These are phyloP conservation scores for Calonectria naviculata DNA, from an alignment of 2,329 filamentous ascomycete genomes.

Conservation along the genomic window DNA sequence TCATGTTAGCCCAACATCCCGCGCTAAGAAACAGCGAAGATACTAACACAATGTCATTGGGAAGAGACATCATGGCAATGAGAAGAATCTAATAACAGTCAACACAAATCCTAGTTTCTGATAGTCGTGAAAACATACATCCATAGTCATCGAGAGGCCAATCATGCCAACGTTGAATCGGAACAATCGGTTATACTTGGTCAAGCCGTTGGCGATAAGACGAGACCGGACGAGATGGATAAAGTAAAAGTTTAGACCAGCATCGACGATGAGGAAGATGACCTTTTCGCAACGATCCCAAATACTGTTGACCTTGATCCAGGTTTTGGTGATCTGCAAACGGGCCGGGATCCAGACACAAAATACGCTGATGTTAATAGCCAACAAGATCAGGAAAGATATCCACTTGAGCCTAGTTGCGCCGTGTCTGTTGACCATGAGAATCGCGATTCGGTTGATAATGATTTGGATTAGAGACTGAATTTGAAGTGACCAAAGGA, in stretches of 20 bases:
- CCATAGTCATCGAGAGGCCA: conserved; percentile 43
- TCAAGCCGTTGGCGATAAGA: conserved; percentile 58
- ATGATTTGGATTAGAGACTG: conserved; percentile 66
- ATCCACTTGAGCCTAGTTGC: conserved; percentile 55
- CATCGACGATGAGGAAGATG: conserved; percentile 62
- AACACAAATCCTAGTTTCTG: neutral
- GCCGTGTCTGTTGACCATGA: conserved; percentile 53
- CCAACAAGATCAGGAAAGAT: conserved; percentile 55
- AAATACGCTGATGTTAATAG: conserved; percentile 64
- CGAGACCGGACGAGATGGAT: conserved; percentile 56
- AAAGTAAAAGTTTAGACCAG: conserved; percentile 63
- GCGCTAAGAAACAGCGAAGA: neutral
- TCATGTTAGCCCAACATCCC: conserved; percentile 9
- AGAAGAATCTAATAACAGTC: conserved; percentile 33
- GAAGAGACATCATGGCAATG: conserved; percentile 45
- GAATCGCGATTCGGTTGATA: conserved; percentile 63
- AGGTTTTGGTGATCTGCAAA: conserved; percentile 53
- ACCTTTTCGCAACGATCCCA: conserved; percentile 67
- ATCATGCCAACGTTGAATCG: conserved; percentile 47
- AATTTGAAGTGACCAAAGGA: conserved; percentile 55
- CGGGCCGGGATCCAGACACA: conserved; percentile 66
- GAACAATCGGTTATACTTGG: conserved; percentile 60
- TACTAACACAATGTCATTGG: conserved; percentile 43
- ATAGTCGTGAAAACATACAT: conserved; percentile 21
- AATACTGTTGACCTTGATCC: conserved; percentile 57